Evolutionary conservation across 2,329 filamentous ascomycete species (phyloP).

Genomic region (Penicillium oxalicum): DNA sequence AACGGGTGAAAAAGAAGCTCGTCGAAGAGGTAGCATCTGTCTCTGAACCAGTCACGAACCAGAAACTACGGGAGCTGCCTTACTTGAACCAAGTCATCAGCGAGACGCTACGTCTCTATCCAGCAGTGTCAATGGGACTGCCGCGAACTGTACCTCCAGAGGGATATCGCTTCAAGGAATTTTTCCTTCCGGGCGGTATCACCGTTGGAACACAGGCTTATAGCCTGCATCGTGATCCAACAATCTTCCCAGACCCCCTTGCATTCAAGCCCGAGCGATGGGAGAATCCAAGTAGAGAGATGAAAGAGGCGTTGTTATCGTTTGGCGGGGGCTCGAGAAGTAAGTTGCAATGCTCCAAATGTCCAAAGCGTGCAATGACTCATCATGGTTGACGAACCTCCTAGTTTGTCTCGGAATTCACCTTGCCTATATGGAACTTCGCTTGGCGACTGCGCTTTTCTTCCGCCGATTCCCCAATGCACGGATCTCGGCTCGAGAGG

Average conservation of each 20-base stretch:
- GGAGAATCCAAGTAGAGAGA: constrained; percentile 26
- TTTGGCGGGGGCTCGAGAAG: constrained; percentile 62
- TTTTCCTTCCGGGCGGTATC: constrained; percentile 47
- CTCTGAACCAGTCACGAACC: constrained; percentile 11
- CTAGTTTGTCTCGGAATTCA: constrained; percentile 61
- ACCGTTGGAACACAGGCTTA: constrained; percentile 51
- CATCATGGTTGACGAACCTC: not conserved
- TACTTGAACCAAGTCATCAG: constrained; percentile 26
- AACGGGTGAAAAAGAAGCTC: constrained; percentile 12
- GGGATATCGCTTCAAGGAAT: constrained; percentile 37
- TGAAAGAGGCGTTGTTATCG: constrained; percentile 57
- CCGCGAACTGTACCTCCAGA: constrained; percentile 36
- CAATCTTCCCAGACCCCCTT: constrained; percentile 46
- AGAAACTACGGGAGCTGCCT: constrained; percentile 42
- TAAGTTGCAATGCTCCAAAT: constrained; percentile 10
- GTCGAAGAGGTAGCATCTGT: not conserved
- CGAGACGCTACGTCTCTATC: constrained; percentile 38
- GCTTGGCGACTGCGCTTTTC: constrained; percentile 48
- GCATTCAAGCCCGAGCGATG: constrained; percentile 26
- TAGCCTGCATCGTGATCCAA: constrained; percentile 50
- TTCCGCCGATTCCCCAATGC: constrained; percentile 37
- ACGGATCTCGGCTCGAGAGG: constrained; percentile 16
- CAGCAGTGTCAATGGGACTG: constrained; percentile 31
- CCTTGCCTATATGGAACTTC: constrained; percentile 56
- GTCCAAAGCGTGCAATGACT: no score